These are phyloP conservation scores for Pyronema omphalodes DNA, from an alignment of 495 filamentous ascomycete genomes.

Conservation along the genomic window DNA sequence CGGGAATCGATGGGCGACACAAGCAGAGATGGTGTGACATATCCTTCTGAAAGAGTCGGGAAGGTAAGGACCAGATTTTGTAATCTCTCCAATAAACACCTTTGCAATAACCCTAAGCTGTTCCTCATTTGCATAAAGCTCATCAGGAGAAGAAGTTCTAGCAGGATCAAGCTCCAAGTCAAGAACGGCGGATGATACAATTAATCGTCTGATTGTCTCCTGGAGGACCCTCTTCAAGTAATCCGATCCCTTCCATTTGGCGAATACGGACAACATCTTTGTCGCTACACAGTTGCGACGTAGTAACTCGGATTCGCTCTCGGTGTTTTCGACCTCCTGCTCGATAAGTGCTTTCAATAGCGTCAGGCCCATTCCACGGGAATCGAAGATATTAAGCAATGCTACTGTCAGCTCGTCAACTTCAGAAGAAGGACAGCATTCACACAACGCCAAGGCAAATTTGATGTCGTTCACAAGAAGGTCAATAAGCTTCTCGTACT, in stretches of 20 bases:
- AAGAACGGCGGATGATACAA: slow-evolving; percentile 40
- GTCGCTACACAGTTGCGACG: slow-evolving; percentile 47
- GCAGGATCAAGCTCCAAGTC: slow-evolving; percentile 47
- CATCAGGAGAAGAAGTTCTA: slow-evolving; percentile 33
- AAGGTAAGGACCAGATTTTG: slow-evolving; percentile 38
- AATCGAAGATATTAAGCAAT: slow-evolving; percentile 47
- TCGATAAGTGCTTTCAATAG: slow-evolving; percentile 45
- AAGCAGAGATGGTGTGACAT: slow-evolving; percentile 41
- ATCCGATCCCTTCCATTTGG: slow-evolving; percentile 44
- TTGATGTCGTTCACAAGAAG: slow-evolving; percentile 40
- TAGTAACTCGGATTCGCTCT: slow-evolving; percentile 45
- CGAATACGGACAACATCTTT: slow-evolving; percentile 49
- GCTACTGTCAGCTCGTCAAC: slow-evolving; percentile 47
- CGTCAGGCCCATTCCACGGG: slow-evolving; percentile 39
- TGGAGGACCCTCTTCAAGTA: slow-evolving; percentile 46
- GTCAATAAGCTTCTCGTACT: slow-evolving; percentile 43
- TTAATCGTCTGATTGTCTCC: slow-evolving; percentile 40
- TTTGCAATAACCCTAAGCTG: slow-evolving; percentile 42
- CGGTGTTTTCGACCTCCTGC: slow-evolving; percentile 45
- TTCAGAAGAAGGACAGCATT: slow-evolving; percentile 43
- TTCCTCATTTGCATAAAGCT: slow-evolving; percentile 40
- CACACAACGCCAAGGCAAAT: slow-evolving; percentile 41
- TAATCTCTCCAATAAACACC: slow-evolving; percentile 49
- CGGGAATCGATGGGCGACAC: slow-evolving; percentile 39
- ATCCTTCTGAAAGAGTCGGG: slow-evolving; percentile 45